Base-by-base conservation (phyloP, 78 protist species). In the Thecamonas trahens region DNA sequence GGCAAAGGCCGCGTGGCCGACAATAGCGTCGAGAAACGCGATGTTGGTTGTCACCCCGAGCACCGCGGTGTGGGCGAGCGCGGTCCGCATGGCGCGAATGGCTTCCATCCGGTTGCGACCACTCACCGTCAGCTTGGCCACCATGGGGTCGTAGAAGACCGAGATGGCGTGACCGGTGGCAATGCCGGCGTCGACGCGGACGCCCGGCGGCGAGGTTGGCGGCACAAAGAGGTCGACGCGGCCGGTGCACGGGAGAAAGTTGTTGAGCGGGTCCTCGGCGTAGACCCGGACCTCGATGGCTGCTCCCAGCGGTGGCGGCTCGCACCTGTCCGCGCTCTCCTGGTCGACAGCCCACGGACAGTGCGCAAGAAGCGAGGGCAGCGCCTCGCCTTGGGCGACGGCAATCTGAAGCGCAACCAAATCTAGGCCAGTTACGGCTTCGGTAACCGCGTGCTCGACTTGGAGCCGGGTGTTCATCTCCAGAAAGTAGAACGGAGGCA, bases 381-480 rank as follows among this genome's bases (percentile, higher is more conserved):
- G 22, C 20, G 55, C 20, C 20, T 22, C 20, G 20, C 55, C 55
- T 24, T n/a, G n/a, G n/a, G n/a, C n/a, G n/a, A n/a, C n/a, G 35
- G 4, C 22, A 20, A 77, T 67, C 69, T 93, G 97, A 79, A 90
- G 77, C n/a, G 72, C 78, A 28, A 93, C 97, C 0, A 93, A 69
- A 74, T 93, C 97, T 31, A 75, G 76, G 45, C 84, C 83, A 22
- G 90, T 82, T 39, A 89, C 70, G 87, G 79, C 54, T 32, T 88
- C 93, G 60, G 77, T 70, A 11, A 49, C 45, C 13, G 73, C 53
- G 61, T 50, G 44, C 62, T 92, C 97, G 15, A 92, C 97, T 63
- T 85, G 90, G 26, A 92, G 80, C 52, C 96, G 82, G 9, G 93
- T 89, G 63, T 89, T 89, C 88, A 89, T 86, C 44, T 93, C 97